A percentile compares a stretch with the other conserved stretches of the same genome.
Evolutionary conservation across 768 basidiomycete species (phyloP).

Genomic region (Suillus decipiens): DNA sequence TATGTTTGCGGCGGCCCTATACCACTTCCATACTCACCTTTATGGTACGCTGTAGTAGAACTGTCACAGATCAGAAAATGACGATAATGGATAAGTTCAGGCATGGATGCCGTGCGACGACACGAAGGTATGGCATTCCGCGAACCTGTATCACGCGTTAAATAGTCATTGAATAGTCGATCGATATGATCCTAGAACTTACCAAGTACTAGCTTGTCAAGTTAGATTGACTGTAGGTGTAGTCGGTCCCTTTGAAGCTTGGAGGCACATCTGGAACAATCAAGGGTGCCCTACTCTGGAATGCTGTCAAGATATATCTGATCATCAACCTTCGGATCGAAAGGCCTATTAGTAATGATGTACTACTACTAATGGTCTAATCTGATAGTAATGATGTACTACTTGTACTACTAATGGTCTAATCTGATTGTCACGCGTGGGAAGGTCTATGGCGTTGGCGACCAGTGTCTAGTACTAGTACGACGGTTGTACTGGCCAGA

Average conservation of each 20-base stretch:
- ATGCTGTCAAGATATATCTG: background rate
- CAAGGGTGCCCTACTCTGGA: background rate
- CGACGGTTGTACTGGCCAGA: background rate
- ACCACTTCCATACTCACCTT: background rate
- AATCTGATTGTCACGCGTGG: background rate
- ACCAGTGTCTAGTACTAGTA: too few relatives aligned
- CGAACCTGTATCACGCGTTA: background rate
- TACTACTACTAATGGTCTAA: background rate
- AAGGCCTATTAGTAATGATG: background rate
- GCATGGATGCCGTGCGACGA: background rate
- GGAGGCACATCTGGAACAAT: background rate
- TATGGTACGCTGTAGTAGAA: background rate
- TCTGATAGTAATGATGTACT: background rate
- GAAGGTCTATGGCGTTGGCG: background rate
- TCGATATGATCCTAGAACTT: background rate
- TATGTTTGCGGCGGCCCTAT: background rate
- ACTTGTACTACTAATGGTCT: background rate
- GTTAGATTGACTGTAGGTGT: background rate
- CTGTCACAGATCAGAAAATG: background rate
- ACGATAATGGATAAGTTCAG: background rate
- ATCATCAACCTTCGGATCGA: background rate
- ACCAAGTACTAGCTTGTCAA: background rate
- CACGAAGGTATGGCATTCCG: background rate
- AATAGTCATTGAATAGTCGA: background rate
- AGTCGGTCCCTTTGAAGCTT: background rate